phyloP scores from a whole-genome alignment of 805 yeast species.

The Candida suzukii region DNA sequence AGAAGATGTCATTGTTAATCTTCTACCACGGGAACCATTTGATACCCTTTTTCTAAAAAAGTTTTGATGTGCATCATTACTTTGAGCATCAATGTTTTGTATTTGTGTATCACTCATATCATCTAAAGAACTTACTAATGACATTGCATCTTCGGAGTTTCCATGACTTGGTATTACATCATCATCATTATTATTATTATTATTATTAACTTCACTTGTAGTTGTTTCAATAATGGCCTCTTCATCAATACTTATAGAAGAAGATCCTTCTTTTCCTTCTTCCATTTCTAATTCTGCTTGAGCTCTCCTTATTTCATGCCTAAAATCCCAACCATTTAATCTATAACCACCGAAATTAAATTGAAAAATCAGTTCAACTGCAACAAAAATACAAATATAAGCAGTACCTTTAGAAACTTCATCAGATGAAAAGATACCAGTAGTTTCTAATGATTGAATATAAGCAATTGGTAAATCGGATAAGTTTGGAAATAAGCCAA shows the following conservation, averaged over 20 bases:
- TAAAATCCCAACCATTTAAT: conserved; percentile 65
- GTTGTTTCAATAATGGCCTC: conserved; percentile 10
- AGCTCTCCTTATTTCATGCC: conserved; percentile 19
- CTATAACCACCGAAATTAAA: conserved; percentile 74
- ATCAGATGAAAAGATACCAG: conserved; percentile 46
- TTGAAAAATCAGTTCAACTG: conserved; percentile 58
- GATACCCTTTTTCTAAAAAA: not conserved
- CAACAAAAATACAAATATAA: conserved; percentile 69
- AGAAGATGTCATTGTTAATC: not conserved
- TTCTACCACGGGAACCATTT: not conserved
- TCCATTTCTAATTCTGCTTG: conserved; percentile 19
- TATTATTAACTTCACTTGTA: not conserved
- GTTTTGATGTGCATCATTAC: not conserved
- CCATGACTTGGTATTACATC: not conserved
- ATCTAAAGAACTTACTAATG: not conserved
- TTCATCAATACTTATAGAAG: conserved; percentile 3
- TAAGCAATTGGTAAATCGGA: conserved; percentile 86
- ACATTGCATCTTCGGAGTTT: not conserved
- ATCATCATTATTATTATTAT: not conserved
- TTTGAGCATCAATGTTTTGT: not conserved
- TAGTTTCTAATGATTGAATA: conserved; percentile 60
- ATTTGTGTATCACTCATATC: not conserved
- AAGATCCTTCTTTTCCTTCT: conserved; percentile 1
- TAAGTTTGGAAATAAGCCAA: conserved; percentile 71
- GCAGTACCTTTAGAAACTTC: conserved; percentile 77